Evolutionary conservation across 768 basidiomycete genomes (phyloP).

Genomic region (Rhodotorula toruloides): DNA sequence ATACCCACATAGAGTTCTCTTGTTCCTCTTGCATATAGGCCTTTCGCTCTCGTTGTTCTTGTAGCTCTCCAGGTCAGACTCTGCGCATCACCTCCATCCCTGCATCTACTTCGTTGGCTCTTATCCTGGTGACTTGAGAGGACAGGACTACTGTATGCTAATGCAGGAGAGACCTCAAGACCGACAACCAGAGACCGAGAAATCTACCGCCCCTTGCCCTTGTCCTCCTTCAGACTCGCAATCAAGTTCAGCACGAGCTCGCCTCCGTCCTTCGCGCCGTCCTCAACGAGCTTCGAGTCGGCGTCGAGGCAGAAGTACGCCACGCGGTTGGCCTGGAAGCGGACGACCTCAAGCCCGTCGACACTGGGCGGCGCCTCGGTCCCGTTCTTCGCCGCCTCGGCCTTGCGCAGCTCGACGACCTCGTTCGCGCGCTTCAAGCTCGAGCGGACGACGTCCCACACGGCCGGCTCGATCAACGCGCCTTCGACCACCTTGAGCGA

Average conservation of each 20-base stretch:
- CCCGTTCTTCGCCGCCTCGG: constrained; percentile 57
- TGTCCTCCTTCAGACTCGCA: constrained; percentile 38
- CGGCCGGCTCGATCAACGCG: constrained; percentile 81
- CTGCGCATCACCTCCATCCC: too few species aligned
- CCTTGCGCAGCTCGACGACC: constrained; percentile 56
- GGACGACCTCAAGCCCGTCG: constrained; percentile 81
- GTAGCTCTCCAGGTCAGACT: too few species aligned
- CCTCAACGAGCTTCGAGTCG: constrained; percentile 56
- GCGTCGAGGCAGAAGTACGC: constrained; percentile 92
- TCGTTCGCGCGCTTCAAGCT: constrained; percentile 61
- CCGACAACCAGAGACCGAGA: neutral
- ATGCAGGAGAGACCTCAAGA: too few species aligned
- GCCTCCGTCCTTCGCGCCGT: constrained; percentile 1
- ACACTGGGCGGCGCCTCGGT: constrained; percentile 45
- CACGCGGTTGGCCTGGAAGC: constrained; percentile 93
- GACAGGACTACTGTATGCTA: too few species aligned
- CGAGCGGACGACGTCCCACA: constrained; percentile 73
- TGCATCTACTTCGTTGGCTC: too few species aligned
- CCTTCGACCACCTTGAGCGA: constrained; percentile 73
- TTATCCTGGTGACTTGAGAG: too few species aligned
- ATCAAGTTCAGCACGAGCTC: constrained; percentile 38
- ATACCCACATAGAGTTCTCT: too few species aligned
- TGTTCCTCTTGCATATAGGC: too few species aligned
- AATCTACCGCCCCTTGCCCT: constrained; percentile 22
- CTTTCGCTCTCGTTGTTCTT: too few species aligned